phyloP scores from a whole-genome alignment of 306 rosid species.

The Hylodesmum podocarpum region DNA sequence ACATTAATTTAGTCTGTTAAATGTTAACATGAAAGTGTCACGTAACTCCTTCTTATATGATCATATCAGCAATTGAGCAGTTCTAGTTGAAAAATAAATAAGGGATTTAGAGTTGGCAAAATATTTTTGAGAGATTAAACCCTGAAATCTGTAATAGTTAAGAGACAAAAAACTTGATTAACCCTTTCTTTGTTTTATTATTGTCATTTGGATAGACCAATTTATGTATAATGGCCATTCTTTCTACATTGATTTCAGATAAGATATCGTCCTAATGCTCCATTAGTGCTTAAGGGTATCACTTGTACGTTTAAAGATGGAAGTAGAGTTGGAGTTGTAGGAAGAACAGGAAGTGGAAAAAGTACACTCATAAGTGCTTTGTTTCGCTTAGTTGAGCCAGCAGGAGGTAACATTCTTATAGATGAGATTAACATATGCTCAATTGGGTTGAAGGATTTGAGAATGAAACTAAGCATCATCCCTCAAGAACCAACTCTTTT shows the following conservation, averaged over 20 bases:
- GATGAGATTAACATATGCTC: conserved; percentile 69
- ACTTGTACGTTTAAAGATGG: conserved; percentile 71
- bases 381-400: conserved; percentile 82
- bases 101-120: too few species aligned
- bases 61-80: too few species aligned
- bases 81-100: too few species aligned
- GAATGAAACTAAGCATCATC: conserved; percentile 72
- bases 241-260: conserved; percentile 44
- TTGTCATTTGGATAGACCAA: not conserved
- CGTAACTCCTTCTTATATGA: too few species aligned
- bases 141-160: too few species aligned
- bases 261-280: conserved; percentile 63
- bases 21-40: too few species aligned
- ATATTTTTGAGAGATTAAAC: too few species aligned
- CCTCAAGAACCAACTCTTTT: conserved; percentile 92
- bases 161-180: too few species aligned
- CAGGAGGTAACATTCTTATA: conserved; percentile 52
- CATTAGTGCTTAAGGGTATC: conserved; percentile 67
- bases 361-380: conserved; percentile 83
- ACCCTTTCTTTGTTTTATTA: not conserved
- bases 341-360: conserved; percentile 89
- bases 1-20: too few species aligned
- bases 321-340: conserved; percentile 74
- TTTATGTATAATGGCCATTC: not conserved
- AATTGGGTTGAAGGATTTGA: conserved; percentile 73